Base-by-base conservation (phyloP, 2,329 filamentous ascomycete species). In the Thelonectria discophora region DNA sequence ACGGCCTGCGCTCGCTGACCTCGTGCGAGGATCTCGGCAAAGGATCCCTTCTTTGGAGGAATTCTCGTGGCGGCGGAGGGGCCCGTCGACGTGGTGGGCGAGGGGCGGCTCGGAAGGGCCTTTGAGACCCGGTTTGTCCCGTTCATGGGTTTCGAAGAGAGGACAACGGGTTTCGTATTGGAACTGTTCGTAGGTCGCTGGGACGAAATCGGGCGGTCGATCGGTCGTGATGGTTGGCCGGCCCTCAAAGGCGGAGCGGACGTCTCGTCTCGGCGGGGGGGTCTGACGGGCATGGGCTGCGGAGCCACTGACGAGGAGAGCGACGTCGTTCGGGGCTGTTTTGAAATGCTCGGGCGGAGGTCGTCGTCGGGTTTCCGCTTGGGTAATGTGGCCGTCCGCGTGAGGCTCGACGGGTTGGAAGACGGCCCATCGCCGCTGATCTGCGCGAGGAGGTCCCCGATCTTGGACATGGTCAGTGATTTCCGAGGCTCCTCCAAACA, bases 11-110 rank as follows among this genome's bases (percentile, higher is more conserved):
- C 88, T 63, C 86, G 86, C 71, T 90, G 88, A 32, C 87, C 91
- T 67, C 89, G 84, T 57, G 89, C 89, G 77, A 94, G 83, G 62
- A 93, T 90, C 70, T 93, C 90, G 39, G 88, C 86, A 74, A 88
- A 94, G 0, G 89, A 91, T 2, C 90, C 88, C 72, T 90, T 91
- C 76, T 92, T 92, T 1, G 87, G 88, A 2, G 84, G 77, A 3
- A 79, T 74, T 60, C 78, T 78, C 5, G 79, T 72, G 1, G 74
- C 70, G 17, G 75, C 80, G 73, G 78, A 81, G 68, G 70, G n/a
- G n/a, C n/a, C 79, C 75, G 69, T 81, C 69, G 63, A 65, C 4
- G 71, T 65, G 30, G 65, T 66, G 5, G 72, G 61, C 10, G 73
- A 66, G 8, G 72, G 65, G 24, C 69, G 67, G 12, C 64, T 68